Evolutionary conservation across 1,284 basidiomycete species (phyloP), one percentile per base, ranked within the genome.

Genomic region (Hortiboletus rubellus): DNA sequence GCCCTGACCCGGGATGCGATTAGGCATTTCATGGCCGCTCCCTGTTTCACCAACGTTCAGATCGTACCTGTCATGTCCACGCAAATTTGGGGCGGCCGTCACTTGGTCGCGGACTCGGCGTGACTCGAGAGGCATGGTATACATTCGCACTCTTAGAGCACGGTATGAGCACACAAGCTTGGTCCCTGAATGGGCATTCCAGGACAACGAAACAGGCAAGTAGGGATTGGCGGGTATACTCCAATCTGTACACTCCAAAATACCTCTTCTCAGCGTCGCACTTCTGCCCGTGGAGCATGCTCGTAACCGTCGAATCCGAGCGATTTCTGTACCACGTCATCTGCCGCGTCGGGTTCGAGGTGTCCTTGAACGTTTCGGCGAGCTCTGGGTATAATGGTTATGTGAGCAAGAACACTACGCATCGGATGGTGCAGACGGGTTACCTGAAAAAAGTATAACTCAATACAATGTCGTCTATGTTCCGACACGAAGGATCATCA

Each of bases 391-490:
- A 15, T 17, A 24, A 33, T 7, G 50, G 24, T 60, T 33, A 41
- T 18, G 31, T 52, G 2, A 62, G 44, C 27, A 42, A 51, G 37
- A 41, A 27, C 52, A 24, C 37, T 40, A 17, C 41, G 22, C 6
- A 10, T 42, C 15, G 38, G 36, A 50, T n/a, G 8, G 17, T 3
- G 33, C 5, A n/a, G 48, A 33, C 47, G 24, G 31, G 53, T 37
- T 48, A 93, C 93, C 85, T 83, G 84, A 99, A 99, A 79, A 99
- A 99, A 0, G 97, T 99, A 74, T 99, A 99, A 46, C 91, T 95
- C 53, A 99, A 74, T 0, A 99, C 93, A 11, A 99, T 84, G 68
- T 98, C 94, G 65, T 96, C 88, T 3, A 99, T 82, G 60, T 89
- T 86, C 63, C 87, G 82, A 72, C 95, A 92, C 5, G 85, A 76